Evolutionary conservation across 495 filamentous ascomycete species (phyloP).

Genomic region (Aspergillus incahuasiensis): DNA sequence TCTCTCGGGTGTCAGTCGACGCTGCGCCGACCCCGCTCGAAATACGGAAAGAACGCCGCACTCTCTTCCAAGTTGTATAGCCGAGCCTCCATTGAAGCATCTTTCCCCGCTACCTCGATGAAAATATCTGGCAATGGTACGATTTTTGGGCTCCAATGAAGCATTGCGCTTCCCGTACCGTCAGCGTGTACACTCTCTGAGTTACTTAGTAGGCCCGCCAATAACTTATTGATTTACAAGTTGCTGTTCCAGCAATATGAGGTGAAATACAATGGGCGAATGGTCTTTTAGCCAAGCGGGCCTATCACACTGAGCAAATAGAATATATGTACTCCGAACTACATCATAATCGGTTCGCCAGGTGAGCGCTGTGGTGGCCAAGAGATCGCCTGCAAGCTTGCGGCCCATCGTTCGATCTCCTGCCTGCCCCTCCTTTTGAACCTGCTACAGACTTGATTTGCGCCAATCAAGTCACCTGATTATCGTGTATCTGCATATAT

Average conservation of each 20-base stretch:
- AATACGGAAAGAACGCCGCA: not conserved
- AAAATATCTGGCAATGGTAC: not conserved
- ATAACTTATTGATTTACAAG: no score
- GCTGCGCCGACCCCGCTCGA: not conserved
- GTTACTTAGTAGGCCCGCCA: no score
- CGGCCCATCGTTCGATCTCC: conserved; percentile 19
- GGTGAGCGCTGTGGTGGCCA: conserved; percentile 4
- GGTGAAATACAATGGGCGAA: no score
- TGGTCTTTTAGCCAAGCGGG: not conserved
- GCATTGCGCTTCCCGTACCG: not conserved
- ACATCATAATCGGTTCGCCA: not conserved
- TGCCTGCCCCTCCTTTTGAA: conserved; percentile 16
- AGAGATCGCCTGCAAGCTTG: conserved; percentile 24
- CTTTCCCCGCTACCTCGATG: not conserved
- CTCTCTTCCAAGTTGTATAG: not conserved
- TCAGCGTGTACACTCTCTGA: not conserved
- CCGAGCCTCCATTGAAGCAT: not conserved
- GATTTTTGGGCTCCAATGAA: not conserved
- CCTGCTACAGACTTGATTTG: conserved; percentile 20
- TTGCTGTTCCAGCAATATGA: no score
- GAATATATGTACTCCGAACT: not conserved
- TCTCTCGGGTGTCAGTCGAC: not conserved
- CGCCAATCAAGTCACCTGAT: conserved; percentile 4
- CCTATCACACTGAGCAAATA: not conserved
- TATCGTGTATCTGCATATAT: not conserved